Percentiles rank a stretch among this genome's conserved stretches.
Conservation (phyloP, 305 asterid species). For the Solanum hybrid region DNA sequence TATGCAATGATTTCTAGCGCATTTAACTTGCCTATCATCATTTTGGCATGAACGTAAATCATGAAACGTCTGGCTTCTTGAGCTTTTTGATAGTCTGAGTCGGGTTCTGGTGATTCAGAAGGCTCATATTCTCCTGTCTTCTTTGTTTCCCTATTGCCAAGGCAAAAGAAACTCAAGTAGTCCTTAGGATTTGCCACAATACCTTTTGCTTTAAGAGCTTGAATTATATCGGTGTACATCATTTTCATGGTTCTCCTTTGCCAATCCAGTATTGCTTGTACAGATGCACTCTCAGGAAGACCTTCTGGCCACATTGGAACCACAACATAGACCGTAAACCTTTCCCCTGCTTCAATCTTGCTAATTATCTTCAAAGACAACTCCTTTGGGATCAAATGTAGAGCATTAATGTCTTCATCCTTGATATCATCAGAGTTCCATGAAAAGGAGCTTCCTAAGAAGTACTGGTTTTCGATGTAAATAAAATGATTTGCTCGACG, state of each 20-base stretch:
- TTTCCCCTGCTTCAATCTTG: slow-evolving; percentile 41
- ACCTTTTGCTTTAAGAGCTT: slow-evolving; percentile 27
- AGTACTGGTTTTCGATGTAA: slow-evolving; percentile 49
- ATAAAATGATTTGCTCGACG: slow-evolving; percentile 42
- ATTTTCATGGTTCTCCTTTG: slow-evolving; percentile 44
- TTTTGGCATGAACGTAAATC: slow-evolving; percentile 51
- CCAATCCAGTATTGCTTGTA: slow-evolving; percentile 47
- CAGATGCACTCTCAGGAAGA: slow-evolving; percentile 29
- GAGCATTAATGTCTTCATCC: slow-evolving; percentile 24
- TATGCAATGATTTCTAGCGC: background rate
- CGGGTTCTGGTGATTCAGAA: slow-evolving; percentile 24
- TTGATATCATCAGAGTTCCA: slow-evolving; percentile 33
- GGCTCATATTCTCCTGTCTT: slow-evolving; percentile 37
- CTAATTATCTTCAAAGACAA: slow-evolving; percentile 33
- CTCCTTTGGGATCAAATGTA: slow-evolving; percentile 41
- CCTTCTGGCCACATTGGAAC: slow-evolving; percentile 61
- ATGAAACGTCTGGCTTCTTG: slow-evolving; percentile 38
- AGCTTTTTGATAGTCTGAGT: slow-evolving; percentile 30
- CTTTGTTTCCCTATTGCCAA: slow-evolving; percentile 43
- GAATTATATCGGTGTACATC: slow-evolving; percentile 39
- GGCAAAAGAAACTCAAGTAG: slow-evolving; percentile 46
- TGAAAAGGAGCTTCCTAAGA: slow-evolving; percentile 39
- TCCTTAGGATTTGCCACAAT: slow-evolving; percentile 32
- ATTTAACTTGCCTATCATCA: slow-evolving; percentile 32
- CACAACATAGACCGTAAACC: slow-evolving; percentile 34